Evolutionary conservation across 2,329 filamentous ascomycete species (phyloP).

Genomic region (Emericellopsis cladophorae): DNA sequence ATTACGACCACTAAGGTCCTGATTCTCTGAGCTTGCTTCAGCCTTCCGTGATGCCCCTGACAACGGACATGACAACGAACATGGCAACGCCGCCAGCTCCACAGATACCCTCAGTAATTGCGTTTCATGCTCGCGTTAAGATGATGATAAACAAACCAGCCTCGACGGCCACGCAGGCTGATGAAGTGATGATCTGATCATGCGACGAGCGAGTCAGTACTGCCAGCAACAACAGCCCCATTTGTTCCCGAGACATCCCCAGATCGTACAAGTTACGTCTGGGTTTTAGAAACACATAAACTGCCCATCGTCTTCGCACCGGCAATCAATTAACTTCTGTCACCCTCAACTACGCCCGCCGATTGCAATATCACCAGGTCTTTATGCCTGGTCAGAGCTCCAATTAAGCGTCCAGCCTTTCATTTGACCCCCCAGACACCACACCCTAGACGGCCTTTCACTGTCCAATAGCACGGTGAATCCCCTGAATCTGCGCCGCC

Average conservation of each 20-base stretch:
- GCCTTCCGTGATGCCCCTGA: not conserved
- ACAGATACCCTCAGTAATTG: not conserved
- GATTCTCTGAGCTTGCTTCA: not conserved
- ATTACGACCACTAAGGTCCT: too few relatives aligned
- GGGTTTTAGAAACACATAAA: too few relatives aligned
- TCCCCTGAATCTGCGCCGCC: slow-evolving; percentile 1
- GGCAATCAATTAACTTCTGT: not conserved
- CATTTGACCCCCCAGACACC: slow-evolving; percentile 1
- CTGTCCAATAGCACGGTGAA: slow-evolving; percentile 1
- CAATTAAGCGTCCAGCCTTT: not conserved
- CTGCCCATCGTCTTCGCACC: not conserved
- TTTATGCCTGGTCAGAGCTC: not conserved
- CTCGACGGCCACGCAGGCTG: not conserved
- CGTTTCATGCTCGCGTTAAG: not conserved
- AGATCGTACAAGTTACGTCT: not conserved
- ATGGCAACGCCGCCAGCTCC: not conserved
- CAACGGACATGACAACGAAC: not conserved
- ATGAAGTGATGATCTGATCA: too few relatives aligned
- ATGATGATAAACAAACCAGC: not conserved
- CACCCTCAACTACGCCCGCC: not conserved
- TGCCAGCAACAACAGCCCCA: not conserved
- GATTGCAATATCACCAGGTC: not conserved
- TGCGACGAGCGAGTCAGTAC: not conserved
- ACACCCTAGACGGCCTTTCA: not conserved
- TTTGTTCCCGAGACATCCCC: slow-evolving; percentile 2